Percentiles rank a stretch among this genome's conserved stretches.
Conservation (phyloP, 2,329 filamentous ascomycete species). For the Penicillium carneum region DNA sequence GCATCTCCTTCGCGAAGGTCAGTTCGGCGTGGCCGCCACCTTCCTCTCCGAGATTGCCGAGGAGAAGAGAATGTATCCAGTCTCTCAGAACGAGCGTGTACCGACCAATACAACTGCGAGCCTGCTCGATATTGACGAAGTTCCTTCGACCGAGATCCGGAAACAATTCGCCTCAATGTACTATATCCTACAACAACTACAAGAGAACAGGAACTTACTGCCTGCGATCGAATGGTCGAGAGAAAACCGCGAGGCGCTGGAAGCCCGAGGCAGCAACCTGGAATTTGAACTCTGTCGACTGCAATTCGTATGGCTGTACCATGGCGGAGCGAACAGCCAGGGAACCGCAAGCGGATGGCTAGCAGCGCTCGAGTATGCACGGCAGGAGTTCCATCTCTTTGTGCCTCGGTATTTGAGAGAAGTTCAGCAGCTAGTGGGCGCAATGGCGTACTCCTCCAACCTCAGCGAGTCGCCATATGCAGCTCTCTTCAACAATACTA, state of each 20-base stretch:
- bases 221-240: conserved; percentile 90
- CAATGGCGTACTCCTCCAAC: conserved; percentile 80
- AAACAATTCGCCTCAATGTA: conserved; percentile 89
- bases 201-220: conserved; percentile 71
- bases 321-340: conserved; percentile 67
- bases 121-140: conserved; percentile 62
- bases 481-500: conserved; percentile 74
- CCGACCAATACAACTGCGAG: conserved; percentile 38
- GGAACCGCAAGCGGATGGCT: conserved; percentile 44
- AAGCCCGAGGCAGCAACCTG: conserved; percentile 84
- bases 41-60: conserved; percentile 77
- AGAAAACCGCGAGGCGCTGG: conserved; percentile 72
- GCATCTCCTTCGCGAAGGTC: conserved; percentile 92
- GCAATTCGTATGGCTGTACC: conserved; percentile 88
- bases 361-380: conserved; percentile 77
- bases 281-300: conserved; percentile 93
- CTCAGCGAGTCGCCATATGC: conserved; percentile 78
- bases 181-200: conserved; percentile 79
- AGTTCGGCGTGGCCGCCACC: conserved; percentile 84
- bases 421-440: conserved; percentile 80
- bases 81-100: neutral
- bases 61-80: conserved; percentile 48
- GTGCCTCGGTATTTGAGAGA: conserved; percentile 76
- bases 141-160: conserved; percentile 74
- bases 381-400: conserved; percentile 76